phyloP scores from a whole-genome alignment of 306 rosid genomes.

The Mimosa bimucronata region DNA sequence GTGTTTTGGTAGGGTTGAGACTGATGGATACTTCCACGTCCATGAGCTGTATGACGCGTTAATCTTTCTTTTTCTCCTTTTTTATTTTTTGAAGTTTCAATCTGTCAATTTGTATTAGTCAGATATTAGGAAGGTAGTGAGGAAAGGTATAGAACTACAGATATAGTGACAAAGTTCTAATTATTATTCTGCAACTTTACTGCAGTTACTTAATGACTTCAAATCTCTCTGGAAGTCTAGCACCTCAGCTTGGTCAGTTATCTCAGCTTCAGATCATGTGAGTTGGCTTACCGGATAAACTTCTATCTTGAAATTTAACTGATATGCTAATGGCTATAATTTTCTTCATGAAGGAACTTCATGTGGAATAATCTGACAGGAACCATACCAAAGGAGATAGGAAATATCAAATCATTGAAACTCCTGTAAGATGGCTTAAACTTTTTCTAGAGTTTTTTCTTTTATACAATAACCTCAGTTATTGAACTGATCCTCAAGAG shows the following conservation, averaged over 20 bases:
- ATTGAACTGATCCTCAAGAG: constrained; percentile 33
- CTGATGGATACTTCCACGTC: constrained; percentile 66
- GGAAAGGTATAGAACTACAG: neutral
- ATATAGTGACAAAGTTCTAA: constrained; percentile 20
- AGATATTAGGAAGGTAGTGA: neutral
- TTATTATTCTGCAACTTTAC: constrained; percentile 29
- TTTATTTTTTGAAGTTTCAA: neutral
- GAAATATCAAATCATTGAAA: constrained; percentile 55
- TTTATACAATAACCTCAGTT: constrained; percentile 31
- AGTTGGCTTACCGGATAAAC: constrained; percentile 41
- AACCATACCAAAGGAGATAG: constrained; percentile 78
- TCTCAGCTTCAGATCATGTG: constrained; percentile 67
- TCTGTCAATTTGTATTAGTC: neutral
- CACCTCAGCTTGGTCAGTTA: constrained; percentile 73
- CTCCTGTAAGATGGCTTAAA: constrained; percentile 70
- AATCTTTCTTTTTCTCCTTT: constrained; percentile 17
- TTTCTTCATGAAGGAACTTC: constrained; percentile 66
- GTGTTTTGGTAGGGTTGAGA: constrained; percentile 42
- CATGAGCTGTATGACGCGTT: constrained; percentile 59
- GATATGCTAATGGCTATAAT: constrained; percentile 37
- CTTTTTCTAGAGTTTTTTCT: constrained; percentile 5
- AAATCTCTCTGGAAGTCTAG: constrained; percentile 75
- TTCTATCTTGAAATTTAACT: constrained; percentile 12
- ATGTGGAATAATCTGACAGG: constrained; percentile 91
- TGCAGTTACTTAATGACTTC: constrained; percentile 66